These are phyloP conservation scores for Microstroma glucosiphilum DNA, from an alignment of 1,284 basidiomycete species.

Conservation along the genomic window DNA sequence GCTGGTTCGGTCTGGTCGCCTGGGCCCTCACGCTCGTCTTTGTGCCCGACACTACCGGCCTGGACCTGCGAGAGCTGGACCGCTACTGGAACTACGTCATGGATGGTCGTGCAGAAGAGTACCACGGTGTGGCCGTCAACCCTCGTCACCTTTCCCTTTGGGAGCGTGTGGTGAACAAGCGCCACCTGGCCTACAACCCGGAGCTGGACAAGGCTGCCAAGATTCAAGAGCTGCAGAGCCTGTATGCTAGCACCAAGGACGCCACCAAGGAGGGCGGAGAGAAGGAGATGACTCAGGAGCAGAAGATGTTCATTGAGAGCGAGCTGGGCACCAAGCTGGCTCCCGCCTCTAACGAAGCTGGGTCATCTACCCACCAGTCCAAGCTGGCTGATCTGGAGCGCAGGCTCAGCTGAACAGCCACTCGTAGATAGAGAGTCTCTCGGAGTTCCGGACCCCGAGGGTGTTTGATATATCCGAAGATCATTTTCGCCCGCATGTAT, in stretches of 20 bases:
- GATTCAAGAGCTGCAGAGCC: conserved; percentile 55
- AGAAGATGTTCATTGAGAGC: conserved; percentile 33
- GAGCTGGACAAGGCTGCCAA: conserved; percentile 55
- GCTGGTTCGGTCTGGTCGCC: conserved; percentile 55
- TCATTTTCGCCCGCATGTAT: too few species aligned
- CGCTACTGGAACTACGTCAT: conserved; percentile 58
- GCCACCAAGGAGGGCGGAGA: conserved; percentile 16
- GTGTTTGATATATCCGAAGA: too few species aligned
- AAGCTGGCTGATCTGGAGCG: conserved; percentile 42
- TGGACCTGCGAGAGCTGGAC: conserved; percentile 58
- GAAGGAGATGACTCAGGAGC: conserved; percentile 31
- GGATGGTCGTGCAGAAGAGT: conserved; percentile 54
- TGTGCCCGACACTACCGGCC: conserved; percentile 57
- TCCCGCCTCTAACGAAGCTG: not conserved
- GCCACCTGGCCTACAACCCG: conserved; percentile 56
- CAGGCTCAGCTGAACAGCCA: conserved; percentile 13
- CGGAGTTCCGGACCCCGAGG: too few species aligned
- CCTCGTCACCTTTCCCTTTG: conserved; percentile 56
- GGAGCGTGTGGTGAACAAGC: conserved; percentile 55
- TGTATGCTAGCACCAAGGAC: conserved; percentile 45
- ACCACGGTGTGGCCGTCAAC: conserved; percentile 59
- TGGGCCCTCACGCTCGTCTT: conserved; percentile 55
- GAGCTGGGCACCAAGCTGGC: conserved; percentile 30
- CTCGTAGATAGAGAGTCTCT: too few species aligned
- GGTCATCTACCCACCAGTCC: conserved; percentile 18